These are phyloP conservation scores for Fomitopsis palustris DNA, from an alignment of 1,284 basidiomycete genomes.

Conservation along the genomic window DNA sequence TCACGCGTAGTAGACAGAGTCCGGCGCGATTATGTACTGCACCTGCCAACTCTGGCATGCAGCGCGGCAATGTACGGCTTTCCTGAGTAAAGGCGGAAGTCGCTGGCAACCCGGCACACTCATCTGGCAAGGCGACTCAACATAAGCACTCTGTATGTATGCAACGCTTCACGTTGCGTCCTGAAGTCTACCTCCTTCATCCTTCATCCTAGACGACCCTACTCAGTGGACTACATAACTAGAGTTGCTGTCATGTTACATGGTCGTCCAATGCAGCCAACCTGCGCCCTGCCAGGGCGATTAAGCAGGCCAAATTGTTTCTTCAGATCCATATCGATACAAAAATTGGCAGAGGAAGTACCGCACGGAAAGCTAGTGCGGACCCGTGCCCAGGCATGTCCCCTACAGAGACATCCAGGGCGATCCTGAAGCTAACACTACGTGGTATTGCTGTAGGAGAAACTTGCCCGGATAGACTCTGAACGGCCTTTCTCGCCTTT, in stretches of 20 bases:
- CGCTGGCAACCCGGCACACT: not conserved
- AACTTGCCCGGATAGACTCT: conserved; percentile 51
- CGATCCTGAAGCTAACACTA: not conserved
- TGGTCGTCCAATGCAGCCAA: not conserved
- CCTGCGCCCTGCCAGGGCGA: not conserved
- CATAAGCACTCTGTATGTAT: too few species aligned
- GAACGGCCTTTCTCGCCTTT: conserved; percentile 41
- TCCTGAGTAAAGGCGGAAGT: not conserved
- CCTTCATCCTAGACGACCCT: too few species aligned
- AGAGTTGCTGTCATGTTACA: not conserved
- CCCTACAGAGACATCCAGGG: not conserved
- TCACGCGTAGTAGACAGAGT: too few species aligned
- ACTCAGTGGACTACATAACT: not conserved
- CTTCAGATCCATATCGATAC: conserved; percentile 7
- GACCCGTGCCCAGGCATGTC: conserved; percentile 13
- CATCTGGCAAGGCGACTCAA: too few species aligned
- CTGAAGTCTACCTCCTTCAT: too few species aligned
- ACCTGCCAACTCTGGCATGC: not conserved
- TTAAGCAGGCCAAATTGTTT: not conserved
- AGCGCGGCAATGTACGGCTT: not conserved
- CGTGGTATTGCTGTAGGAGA: conserved; percentile 17
- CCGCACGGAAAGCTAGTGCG: conserved; percentile 7
- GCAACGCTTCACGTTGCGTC: too few species aligned
- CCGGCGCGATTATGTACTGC: too few species aligned
- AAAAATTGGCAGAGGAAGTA: conserved; percentile 10